Conservation (phyloP, 768 basidiomycete genomes). For the Auricularia heimuer region DNA sequence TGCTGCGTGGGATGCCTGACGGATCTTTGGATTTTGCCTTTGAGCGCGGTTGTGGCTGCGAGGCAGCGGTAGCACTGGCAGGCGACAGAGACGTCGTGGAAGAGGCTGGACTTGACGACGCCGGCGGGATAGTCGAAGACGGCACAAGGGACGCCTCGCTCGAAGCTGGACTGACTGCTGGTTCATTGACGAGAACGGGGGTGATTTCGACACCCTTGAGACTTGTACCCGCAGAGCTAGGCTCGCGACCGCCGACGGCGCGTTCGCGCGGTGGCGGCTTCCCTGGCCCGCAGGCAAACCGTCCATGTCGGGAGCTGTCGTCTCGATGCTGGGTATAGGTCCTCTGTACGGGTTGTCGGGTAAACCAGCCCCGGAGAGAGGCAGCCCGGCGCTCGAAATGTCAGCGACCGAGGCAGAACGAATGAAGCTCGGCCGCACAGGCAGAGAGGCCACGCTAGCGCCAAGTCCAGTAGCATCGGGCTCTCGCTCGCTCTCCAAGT, state of each 20-base stretch:
- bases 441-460: not conserved
- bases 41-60: too few species aligned
- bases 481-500: not conserved
- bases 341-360: not conserved
- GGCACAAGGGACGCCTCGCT: too few species aligned
- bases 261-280: not conserved
- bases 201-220: too few species aligned
- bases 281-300: not conserved
- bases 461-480: not conserved
- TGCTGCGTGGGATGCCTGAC: slow-evolving; percentile 17
- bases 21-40: not conserved
- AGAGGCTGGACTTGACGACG: too few species aligned
- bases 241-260: not conserved
- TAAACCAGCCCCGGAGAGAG: too few species aligned
- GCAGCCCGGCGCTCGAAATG: not conserved
- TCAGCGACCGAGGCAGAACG: not conserved
- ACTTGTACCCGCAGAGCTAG: not conserved
- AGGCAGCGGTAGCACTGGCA: too few species aligned
- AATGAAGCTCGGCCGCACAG: not conserved
- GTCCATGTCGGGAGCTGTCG: not conserved
- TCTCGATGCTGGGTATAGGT: not conserved
- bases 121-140: too few species aligned
- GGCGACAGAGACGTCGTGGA: too few species aligned
- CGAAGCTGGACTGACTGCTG: too few species aligned
- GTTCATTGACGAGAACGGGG: too few species aligned